These are phyloP conservation scores for Microstegium vimineum DNA, from an alignment of 176 grass and related monocot genomes.

Conservation along the genomic window DNA sequence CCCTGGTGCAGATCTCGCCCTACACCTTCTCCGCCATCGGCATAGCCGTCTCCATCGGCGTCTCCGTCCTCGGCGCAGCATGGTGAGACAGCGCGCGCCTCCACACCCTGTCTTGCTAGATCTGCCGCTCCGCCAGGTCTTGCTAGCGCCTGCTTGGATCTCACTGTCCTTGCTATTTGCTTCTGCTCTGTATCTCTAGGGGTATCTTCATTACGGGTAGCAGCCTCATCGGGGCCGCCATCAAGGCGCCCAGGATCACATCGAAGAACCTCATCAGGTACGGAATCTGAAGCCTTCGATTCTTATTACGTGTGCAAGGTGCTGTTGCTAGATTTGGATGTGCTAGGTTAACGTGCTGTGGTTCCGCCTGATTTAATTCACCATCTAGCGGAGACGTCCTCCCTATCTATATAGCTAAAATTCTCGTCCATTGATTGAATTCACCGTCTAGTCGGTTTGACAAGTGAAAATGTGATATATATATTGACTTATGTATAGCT, in stretches of 20 bases:
- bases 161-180: background rate
- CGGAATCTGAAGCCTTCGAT: background rate
- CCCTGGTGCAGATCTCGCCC: constrained; percentile 87
- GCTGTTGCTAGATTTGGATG: background rate
- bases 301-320: background rate
- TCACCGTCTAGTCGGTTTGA: background rate
- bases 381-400: background rate
- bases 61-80: constrained; percentile 93
- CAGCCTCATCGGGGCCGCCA: constrained; percentile 91
- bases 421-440: background rate
- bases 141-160: background rate
- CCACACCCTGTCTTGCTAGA: background rate
- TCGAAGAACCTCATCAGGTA: constrained; percentile 99
- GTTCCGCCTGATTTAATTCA: background rate
- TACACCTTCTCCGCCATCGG: constrained; percentile 96
- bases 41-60: constrained; percentile 97
- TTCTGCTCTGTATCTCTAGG: constrained; percentile 33
- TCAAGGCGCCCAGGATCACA: constrained; percentile 97
- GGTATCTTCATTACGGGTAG: constrained; percentile 98
- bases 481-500: background rate
- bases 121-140: background rate
- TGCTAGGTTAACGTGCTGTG: background rate
- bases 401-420: background rate
- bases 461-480: background rate
- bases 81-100: constrained; percentile 38